These are phyloP conservation scores for Lachancea nothofagi DNA, from an alignment of 805 yeast genomes.

Conservation along the genomic window DNA sequence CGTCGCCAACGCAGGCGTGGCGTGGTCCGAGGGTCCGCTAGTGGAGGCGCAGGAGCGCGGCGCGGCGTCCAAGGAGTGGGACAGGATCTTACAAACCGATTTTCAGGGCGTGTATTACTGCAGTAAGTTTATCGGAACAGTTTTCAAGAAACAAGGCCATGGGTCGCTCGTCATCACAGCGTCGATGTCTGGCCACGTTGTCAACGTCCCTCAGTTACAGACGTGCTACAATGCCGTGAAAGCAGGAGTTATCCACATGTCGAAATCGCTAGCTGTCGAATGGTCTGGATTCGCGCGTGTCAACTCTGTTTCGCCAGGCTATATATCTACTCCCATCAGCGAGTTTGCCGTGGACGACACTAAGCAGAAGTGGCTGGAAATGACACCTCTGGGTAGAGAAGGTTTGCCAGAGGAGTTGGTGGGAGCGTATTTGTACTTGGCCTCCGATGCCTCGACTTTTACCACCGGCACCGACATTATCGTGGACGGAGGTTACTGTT, in stretches of 20 bases:
- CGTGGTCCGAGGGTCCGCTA: slow-evolving; percentile 66
- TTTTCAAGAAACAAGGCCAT: slow-evolving; percentile 64
- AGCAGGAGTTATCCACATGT: slow-evolving; percentile 75
- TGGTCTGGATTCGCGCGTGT: slow-evolving; percentile 89
- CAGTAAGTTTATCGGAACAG: slow-evolving; percentile 65
- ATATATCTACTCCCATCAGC: slow-evolving; percentile 66
- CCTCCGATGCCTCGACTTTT: slow-evolving; percentile 74
- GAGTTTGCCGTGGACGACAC: slow-evolving; percentile 42
- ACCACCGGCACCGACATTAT: slow-evolving; percentile 73
- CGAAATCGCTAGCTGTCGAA: slow-evolving; percentile 76
- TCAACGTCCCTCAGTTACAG: slow-evolving; percentile 81
- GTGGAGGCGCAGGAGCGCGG: slow-evolving; percentile 38
- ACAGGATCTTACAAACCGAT: slow-evolving; percentile 66
- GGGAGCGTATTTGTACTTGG: slow-evolving; percentile 76
- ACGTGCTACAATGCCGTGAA: slow-evolving; percentile 83
- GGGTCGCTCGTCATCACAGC: slow-evolving; percentile 84
- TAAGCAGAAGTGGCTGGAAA: slow-evolving; percentile 36
- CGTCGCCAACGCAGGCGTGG: slow-evolving; percentile 87
- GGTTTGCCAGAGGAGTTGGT: slow-evolving; percentile 67
- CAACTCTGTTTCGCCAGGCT: slow-evolving; percentile 81
- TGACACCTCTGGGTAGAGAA: slow-evolving; percentile 68
- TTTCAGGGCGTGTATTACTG: slow-evolving; percentile 76
- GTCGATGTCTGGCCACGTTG: slow-evolving; percentile 85
- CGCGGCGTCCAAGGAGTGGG: slow-evolving; percentile 57
- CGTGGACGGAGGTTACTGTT: slow-evolving; percentile 65